Evolutionary conservation across 495 filamentous ascomycete species (phyloP).

Genomic region (Podospora fimiseda): DNA sequence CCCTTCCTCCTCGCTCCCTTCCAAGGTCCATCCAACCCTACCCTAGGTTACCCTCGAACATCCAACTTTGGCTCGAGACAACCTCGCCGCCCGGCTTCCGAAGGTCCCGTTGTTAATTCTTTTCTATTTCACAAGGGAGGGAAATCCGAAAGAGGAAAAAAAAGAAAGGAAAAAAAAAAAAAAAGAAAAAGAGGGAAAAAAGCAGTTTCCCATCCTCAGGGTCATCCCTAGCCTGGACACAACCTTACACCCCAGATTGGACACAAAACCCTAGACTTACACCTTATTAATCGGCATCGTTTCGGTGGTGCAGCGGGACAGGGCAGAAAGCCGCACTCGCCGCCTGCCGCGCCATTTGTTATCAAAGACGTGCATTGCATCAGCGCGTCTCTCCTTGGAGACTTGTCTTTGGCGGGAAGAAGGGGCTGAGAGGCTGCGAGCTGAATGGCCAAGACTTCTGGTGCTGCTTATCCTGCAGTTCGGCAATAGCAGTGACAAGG

Average conservation of each 20-base stretch:
- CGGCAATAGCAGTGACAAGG: conserved; percentile 15
- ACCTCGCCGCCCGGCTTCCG: not conserved
- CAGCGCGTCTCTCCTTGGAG: not conserved
- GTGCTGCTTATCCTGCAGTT: conserved; percentile 24
- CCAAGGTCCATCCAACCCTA: conserved; percentile 2
- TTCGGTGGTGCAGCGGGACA: conserved; percentile 7
- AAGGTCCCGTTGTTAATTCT: not conserved
- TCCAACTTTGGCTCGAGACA: conserved; percentile 1
- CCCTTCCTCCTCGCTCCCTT: conserved; percentile 1
- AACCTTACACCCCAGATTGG: conserved; percentile 4
- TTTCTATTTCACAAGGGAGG: conserved; percentile 3
- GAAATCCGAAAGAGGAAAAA: not conserved
- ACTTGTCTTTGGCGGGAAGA: conserved; percentile 5
- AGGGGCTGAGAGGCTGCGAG: conserved; percentile 17
- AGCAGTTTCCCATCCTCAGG: conserved; percentile 11
- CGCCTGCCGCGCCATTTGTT: conserved; percentile 18
- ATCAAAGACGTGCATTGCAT: conserved; percentile 9
- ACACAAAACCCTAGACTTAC: conserved; percentile 1
- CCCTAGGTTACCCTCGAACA: conserved; percentile 8
- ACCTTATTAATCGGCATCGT: conserved; percentile 6
- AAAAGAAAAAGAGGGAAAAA: not conserved
- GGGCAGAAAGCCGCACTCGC: conserved; percentile 12
- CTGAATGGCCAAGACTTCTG: conserved; percentile 24
- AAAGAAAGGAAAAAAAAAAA: not conserved
- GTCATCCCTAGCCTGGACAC: conserved; percentile 18